These are phyloP conservation scores for Penicillium antarcticum DNA, from an alignment of 495 filamentous ascomycete species.

Conservation along the genomic window DNA sequence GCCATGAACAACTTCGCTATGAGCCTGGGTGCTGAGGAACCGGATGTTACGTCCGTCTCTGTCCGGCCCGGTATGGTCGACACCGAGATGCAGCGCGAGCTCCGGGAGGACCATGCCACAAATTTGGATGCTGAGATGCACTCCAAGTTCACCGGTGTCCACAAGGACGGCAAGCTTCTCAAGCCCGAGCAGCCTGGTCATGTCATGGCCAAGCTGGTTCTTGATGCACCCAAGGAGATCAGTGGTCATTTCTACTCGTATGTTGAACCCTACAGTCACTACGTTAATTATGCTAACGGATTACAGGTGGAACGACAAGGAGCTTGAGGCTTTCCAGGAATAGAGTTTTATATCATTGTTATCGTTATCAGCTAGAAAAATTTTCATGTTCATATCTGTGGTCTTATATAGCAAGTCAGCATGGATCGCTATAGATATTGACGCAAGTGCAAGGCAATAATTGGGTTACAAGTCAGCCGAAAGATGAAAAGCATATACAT, in stretches of 20 bases:
- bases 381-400: conserved; percentile 4
- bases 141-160: conserved; percentile 64
- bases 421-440: conserved; percentile 25
- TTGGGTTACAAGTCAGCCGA: conserved; percentile 65
- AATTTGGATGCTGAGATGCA: conserved; percentile 64
- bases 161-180: conserved; percentile 66
- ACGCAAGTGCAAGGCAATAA: conserved; percentile 12
- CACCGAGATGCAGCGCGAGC: conserved; percentile 87
- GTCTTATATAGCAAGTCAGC: conserved; percentile 34
- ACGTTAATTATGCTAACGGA: conserved; percentile 34
- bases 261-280: conserved; percentile 22
- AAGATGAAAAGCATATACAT: conserved; percentile 93
- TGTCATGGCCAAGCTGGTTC: conserved; percentile 76
- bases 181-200: conserved; percentile 79
- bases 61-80: conserved; percentile 84
- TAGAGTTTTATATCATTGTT: conserved; percentile 19
- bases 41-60: conserved; percentile 64
- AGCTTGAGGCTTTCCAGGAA: conserved; percentile 61
- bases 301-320: conserved; percentile 66
- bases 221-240: conserved; percentile 59
- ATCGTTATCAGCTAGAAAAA: conserved; percentile 7
- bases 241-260: conserved; percentile 76
- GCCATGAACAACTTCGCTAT: conserved; percentile 78
- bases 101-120: conserved; percentile 66
- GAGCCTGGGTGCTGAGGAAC: conserved; percentile 76